Base-by-base conservation (phyloP, 2,329 filamentous ascomycete species). In the Aureobasidium vineae region DNA sequence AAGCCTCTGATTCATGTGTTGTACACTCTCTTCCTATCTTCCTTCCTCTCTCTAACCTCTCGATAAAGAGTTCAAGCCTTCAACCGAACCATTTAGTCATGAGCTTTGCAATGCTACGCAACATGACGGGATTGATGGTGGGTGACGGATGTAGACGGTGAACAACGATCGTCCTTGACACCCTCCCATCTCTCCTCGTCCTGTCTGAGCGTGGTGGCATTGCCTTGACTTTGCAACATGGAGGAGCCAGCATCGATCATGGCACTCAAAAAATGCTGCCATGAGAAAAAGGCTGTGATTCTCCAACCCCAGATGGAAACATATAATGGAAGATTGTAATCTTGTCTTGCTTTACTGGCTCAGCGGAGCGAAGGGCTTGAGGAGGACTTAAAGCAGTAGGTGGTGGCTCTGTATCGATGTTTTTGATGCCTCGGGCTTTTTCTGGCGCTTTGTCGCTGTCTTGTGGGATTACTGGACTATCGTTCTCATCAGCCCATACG, bases 81-180 rank as follows among this genome's bases (percentile, higher is more conserved):
- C 73, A 75, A 3, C 70, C 71, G 68, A 75, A 76, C 71, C 72
- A 73, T 57, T 71, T 75, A 21, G 67, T 70, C 71, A 76, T 68
- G 1, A 74, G 68, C 31, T 70, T 69, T 10, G 72, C 72, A 67
- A 74, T 74, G 0, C 63, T 69, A 28, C 71, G 72, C 10, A 76
- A 56, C 72, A 74, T 72, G 23, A 74, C 59, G 0, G 71, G 67
- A 54, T 75, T 72, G 23, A 75, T 69, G 7, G 61, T 71, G 0
- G 71, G 64, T 3, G 70, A 69, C 1, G 73, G 74, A 66, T 76
- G 74, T 0, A 72, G 74, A 40, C 69, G 70, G 67, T 76, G 74
- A 31, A 77, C 74, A 16, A 70, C 69, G 49, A 64, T 64, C 16
- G 36, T 53, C 31, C 40, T 31, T 36, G 26, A 54, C 49, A 19